Evolutionary conservation across 805 yeast species (phyloP).

Genomic region (Tetrapisispora taiwanensis): DNA sequence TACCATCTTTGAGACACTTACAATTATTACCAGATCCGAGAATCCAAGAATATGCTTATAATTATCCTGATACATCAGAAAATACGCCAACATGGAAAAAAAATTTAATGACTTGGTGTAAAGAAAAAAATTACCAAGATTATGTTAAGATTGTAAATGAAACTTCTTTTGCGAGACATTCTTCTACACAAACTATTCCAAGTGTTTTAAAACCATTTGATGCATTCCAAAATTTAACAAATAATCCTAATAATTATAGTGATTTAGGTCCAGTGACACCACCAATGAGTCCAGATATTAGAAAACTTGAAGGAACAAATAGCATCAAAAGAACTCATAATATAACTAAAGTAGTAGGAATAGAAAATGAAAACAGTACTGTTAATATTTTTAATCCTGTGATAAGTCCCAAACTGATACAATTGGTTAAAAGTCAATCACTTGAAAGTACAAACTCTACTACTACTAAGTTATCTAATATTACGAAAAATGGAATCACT

Average conservation of each 20-base stretch:
- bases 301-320: neutral
- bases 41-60: slow-evolving; percentile 22
- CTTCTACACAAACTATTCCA: slow-evolving; percentile 9
- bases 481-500: neutral
- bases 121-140: slow-evolving; percentile 23
- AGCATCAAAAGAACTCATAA: neutral
- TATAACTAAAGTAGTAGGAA: neutral
- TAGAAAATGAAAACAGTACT: neutral
- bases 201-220: slow-evolving; percentile 24
- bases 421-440: slow-evolving; percentile 19
- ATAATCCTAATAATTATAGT: neutral
- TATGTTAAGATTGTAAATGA: slow-evolving; percentile 18
- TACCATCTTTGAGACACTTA: slow-evolving; percentile 27
- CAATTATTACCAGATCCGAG: slow-evolving; percentile 24
- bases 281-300: slow-evolving; percentile 21
- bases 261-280: slow-evolving; percentile 22
- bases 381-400: slow-evolving; percentile 15
- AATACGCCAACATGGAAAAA: slow-evolving; percentile 26
- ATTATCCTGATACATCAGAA: slow-evolving; percentile 29
- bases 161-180: slow-evolving; percentile 4
- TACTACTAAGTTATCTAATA: neutral
- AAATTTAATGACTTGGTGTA: slow-evolving; percentile 27
- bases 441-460: neutral
- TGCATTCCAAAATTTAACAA: slow-evolving; percentile 19
- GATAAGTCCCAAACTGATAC: slow-evolving; percentile 23